A percentile compares a stretch with the other conserved stretches of the same genome.
phyloP scores from a whole-genome alignment of 495 filamentous ascomycete species.

The Penicillium atrosanguineum region DNA sequence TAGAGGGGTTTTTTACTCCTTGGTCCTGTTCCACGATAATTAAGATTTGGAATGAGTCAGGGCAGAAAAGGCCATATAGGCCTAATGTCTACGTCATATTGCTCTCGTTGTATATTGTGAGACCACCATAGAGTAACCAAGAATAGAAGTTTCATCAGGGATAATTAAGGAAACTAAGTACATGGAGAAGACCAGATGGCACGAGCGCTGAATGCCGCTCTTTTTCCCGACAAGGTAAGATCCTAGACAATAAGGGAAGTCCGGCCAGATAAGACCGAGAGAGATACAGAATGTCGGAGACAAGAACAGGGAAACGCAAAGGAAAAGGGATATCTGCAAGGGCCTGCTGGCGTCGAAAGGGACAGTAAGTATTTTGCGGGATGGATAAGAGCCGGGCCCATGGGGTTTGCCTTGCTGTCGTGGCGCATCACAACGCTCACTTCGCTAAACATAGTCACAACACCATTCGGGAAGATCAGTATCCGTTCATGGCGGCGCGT shows the following conservation, averaged over 20 bases:
- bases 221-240: conserved; percentile 30
- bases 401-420: conserved; percentile 10
- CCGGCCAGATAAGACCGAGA: conserved; percentile 14
- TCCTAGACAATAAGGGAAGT: conserved; percentile 28
- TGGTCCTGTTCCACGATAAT: not conserved
- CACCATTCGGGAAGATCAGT: conserved; percentile 50
- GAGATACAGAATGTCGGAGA: conserved; percentile 26
- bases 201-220: conserved; percentile 33
- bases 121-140: not conserved
- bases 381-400: conserved; percentile 13
- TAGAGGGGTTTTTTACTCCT: too few relatives aligned
- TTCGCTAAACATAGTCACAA: conserved; percentile 12
- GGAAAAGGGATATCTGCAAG: conserved; percentile 48
- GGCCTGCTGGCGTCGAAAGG: conserved; percentile 38
- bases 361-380: conserved; percentile 26
- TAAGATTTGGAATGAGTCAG: too few relatives aligned
- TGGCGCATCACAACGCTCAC: conserved; percentile 16
- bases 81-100: too few relatives aligned
- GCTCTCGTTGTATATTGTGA: not conserved
- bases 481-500: conserved; percentile 97
- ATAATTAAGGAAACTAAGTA: conserved; percentile 45
- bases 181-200: conserved; percentile 35
- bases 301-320: conserved; percentile 27
- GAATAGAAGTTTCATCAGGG: conserved; percentile 27
- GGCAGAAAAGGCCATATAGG: too few relatives aligned